These are phyloP conservation scores for Dryadomyces quercivorus DNA, from an alignment of 2,329 filamentous ascomycete species.

Conservation along the genomic window DNA sequence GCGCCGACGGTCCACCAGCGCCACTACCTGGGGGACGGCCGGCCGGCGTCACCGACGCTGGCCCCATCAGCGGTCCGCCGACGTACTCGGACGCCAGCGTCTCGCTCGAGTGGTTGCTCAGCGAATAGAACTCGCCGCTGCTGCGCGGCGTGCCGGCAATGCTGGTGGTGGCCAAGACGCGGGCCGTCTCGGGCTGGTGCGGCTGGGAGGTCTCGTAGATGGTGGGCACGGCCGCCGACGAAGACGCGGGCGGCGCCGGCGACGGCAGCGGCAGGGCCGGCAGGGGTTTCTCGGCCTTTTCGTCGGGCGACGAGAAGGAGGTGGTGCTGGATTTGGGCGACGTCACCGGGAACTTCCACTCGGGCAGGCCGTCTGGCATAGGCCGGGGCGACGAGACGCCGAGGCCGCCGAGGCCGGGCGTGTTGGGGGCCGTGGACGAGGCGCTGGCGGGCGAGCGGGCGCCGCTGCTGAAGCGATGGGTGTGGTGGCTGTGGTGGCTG, in stretches of 20 bases:
- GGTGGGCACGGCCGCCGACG: slow-evolving; percentile 24
- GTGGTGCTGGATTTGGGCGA: slow-evolving; percentile 11
- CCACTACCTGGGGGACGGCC: slow-evolving; percentile 18
- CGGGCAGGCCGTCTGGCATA: slow-evolving; percentile 31
- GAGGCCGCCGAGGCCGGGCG: slow-evolving; percentile 22
- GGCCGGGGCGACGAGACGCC: slow-evolving; percentile 25
- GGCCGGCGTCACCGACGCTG: slow-evolving; percentile 10
- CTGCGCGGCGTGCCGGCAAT: slow-evolving; percentile 71
- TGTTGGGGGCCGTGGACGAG: slow-evolving; percentile 32
- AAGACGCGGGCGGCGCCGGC: slow-evolving; percentile 6
- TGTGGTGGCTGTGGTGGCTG: slow-evolving; percentile 8
- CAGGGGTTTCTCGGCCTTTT: slow-evolving; percentile 20
- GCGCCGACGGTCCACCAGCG: background rate
- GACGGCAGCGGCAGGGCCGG: slow-evolving; percentile 21
- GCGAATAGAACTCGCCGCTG: slow-evolving; percentile 87
- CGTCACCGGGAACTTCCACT: slow-evolving; percentile 44
- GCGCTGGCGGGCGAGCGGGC: slow-evolving; percentile 21
- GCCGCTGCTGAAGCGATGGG: slow-evolving; percentile 18
- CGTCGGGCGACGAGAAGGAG: slow-evolving; percentile 14
- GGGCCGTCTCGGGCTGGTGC: slow-evolving; percentile 40
- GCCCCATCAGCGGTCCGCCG: slow-evolving; percentile 26
- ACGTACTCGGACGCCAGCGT: slow-evolving; percentile 85
- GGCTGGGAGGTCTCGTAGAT: slow-evolving; percentile 31
- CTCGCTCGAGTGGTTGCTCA: slow-evolving; percentile 91
- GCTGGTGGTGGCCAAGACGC: slow-evolving; percentile 68